Evolutionary conservation across 1,284 basidiomycete species (phyloP), one percentile per base, ranked within the genome.

Genomic region (Sporisorium reilianum): DNA sequence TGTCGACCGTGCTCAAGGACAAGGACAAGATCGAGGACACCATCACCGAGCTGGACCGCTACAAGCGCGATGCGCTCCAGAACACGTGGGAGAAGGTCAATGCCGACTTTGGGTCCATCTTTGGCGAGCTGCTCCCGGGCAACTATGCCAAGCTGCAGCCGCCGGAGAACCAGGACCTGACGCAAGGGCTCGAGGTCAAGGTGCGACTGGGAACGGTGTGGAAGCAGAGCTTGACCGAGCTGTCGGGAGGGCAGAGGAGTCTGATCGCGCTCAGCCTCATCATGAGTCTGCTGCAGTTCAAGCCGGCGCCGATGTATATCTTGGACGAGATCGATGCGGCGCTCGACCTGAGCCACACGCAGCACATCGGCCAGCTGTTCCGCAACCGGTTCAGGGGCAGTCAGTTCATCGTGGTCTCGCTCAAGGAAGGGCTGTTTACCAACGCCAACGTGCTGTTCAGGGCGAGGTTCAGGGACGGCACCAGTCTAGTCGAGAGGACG

Each of bases 251-350:
- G 18, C 97, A 99, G 88, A 88, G 97, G 42, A 97, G 95, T 0
- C 89, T 99, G 70, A 98, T 99, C 80, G 96, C 96, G 0, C 89
- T 99, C 2, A 97, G 94, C 11, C 89, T 99, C 52, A 98, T 99
- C 88, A 96, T 99, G 95, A 92, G 95, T 0, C 89, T 99, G 41
- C 89, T 99, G 36, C 95, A 98, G 86, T 98, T 98, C 89, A 97
- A 98, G 85, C 95, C 96, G 2, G 95, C 96, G n/a, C 97, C 95
- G 0, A 96, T 99, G 94, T 98, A 99, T 86, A 98, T 99, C 82
- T 89, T 99, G 23, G 97, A 99, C 86, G 97, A 99, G 87, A 97
- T 99, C 79, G 95, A 98, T 86, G 94, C 95, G 0, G 95, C 95
- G 6, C 89, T 97, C 46, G 96, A 99, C 86, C 87, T 98, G 23